Base-by-base conservation (phyloP, 495 filamentous ascomycete species). In the Cercophora samala region DNA sequence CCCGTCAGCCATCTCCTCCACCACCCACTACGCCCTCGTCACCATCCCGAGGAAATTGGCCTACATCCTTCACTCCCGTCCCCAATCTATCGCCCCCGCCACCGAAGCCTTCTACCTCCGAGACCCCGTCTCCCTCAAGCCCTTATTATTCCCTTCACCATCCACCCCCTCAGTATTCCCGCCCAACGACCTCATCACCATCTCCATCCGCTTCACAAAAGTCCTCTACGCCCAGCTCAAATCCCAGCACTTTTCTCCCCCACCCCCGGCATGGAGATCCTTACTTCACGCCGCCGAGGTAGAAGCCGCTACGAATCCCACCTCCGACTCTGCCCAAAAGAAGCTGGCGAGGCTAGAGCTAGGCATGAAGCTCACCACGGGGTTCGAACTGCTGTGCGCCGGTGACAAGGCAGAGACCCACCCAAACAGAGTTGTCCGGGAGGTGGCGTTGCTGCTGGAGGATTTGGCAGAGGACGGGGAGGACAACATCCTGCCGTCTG, bases 51-150 rank as follows among this genome's bases (percentile, higher is more conserved):
- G 95, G 65, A 91, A 88, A 63, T 77, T 96, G 17, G 93, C 92
- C n/a, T 88, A 87, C 68, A 84, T 98, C 52, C 79, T 98, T 1
- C 90, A 93, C 68, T 79, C 83, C 25, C 84, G 86, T 37, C 90
- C 93, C 5, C 81, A 86, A 5, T 86, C 88, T 64, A 88, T 97
- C 61, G 90, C 92, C 2, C 86, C 93, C 1, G 93, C 93, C 4
- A 85, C 91, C 3, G 95, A 99, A 75, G 88, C 92, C 2, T 98
- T 98, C 75, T 98, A 98, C 76, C 82, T 97, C 60, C 88, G 96
- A 54, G 93, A 98, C 73, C 91, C 95, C 1, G 85, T 91, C 63
- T 83, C 89, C 4, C 77, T 97, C 60, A 89, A 88, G 22, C 86
- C 89, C 1, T 80, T 98, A 1, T 79, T 88, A 66, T 76, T 83